These are phyloP conservation scores for Ajuga reptans DNA, from an alignment of 305 asterid species.

Conservation along the genomic window DNA sequence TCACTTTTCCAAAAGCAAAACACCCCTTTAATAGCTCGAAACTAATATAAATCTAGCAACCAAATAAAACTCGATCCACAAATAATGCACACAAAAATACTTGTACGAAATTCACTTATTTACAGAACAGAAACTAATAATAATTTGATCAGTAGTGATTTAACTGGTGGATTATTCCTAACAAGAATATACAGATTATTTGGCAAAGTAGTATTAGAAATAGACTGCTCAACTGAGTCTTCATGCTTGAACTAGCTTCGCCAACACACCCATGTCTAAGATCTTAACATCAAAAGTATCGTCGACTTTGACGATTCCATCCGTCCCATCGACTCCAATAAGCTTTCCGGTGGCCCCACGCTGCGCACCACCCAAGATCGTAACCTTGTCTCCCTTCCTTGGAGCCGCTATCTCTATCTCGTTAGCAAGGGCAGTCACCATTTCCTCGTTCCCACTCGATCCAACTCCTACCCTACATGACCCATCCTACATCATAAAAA, in stretches of 20 bases:
- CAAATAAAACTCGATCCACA: too few species aligned
- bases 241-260: slow-evolving; percentile 36
- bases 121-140: too few species aligned
- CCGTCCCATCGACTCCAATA: slow-evolving; percentile 74
- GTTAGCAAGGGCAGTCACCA: slow-evolving; percentile 39
- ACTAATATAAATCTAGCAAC: too few species aligned
- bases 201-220: not conserved
- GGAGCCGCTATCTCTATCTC: slow-evolving; percentile 62
- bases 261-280: slow-evolving; percentile 50
- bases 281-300: slow-evolving; percentile 59
- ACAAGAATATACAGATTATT: not conserved
- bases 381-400: slow-evolving; percentile 56
- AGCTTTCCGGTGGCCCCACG: slow-evolving; percentile 83
- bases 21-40: too few species aligned
- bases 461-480: slow-evolving; percentile 69
- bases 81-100: too few species aligned
- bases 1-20: too few species aligned
- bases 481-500: slow-evolving; percentile 49
- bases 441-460: slow-evolving; percentile 55
- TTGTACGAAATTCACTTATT: too few species aligned
- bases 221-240: not conserved
- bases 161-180: too few species aligned
- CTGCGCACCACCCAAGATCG: slow-evolving; percentile 70
- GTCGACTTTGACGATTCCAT: slow-evolving; percentile 71
- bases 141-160: too few species aligned